Percentiles rank a stretch among this genome's conserved stretches.
These are phyloP conservation scores for Beauveria sp. DNA, from an alignment of 2,329 filamentous ascomycete species.

Conservation along the genomic window DNA sequence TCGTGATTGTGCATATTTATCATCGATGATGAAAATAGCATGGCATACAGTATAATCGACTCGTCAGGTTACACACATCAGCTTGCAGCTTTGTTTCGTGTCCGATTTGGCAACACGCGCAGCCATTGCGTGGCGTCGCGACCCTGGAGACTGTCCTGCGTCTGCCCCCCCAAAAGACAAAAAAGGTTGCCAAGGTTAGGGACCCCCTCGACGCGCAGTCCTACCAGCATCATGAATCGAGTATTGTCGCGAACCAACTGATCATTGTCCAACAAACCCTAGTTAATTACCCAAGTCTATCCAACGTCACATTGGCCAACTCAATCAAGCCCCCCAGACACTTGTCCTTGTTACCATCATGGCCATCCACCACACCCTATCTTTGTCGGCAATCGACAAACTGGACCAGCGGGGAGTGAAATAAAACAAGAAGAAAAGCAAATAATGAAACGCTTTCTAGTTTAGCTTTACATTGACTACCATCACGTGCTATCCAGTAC, in stretches of 20 bases:
- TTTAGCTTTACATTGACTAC: not conserved
- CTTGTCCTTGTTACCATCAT: not conserved
- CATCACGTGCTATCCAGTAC: not conserved
- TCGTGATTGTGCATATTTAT: not conserved
- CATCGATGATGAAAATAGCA: not conserved
- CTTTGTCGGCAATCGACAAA: not conserved
- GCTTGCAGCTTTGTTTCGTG: not conserved
- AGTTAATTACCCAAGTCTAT: too few relatives aligned
- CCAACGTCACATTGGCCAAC: slow-evolving; percentile 4
- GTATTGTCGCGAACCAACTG: not conserved
- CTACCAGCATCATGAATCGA: not conserved
- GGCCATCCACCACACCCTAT: not conserved
- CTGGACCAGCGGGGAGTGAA: not conserved
- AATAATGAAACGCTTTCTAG: not conserved
- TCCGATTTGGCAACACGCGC: not conserved
- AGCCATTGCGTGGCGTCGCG: not conserved
- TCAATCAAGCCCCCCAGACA: not conserved
- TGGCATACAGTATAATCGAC: not conserved
- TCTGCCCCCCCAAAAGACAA: too few relatives aligned
- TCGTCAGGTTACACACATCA: not conserved
- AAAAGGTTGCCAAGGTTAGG: too few relatives aligned
- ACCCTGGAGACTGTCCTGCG: too few relatives aligned
- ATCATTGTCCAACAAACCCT: not conserved
- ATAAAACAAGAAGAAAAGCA: not conserved
- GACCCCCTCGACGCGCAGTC: too few relatives aligned